Evolutionary conservation across 495 filamentous ascomycete species (phyloP).

Genomic region (Penicillium atrosanguineum): DNA sequence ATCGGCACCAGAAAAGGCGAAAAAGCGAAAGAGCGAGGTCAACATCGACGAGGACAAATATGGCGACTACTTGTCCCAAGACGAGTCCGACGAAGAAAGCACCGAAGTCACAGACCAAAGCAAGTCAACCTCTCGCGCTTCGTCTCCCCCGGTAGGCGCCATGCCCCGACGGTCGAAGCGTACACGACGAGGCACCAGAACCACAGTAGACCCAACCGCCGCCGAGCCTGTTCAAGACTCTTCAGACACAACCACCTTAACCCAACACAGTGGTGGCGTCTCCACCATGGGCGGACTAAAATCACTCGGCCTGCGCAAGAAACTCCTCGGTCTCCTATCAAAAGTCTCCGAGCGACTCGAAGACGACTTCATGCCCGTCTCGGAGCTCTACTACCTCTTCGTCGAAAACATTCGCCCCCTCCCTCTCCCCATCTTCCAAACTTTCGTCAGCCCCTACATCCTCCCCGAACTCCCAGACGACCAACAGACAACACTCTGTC

Average conservation of each 20-base stretch:
- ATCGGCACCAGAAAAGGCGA: conserved; percentile 21
- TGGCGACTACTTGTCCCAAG: conserved; percentile 52
- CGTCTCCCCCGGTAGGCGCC: conserved; percentile 6
- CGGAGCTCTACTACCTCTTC: conserved; percentile 66
- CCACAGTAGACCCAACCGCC: conserved; percentile 17
- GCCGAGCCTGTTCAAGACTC: conserved; percentile 1
- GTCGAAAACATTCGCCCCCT: conserved; percentile 63
- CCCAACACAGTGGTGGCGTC: conserved; percentile 22
- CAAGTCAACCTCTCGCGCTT: conserved; percentile 13
- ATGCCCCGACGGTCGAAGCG: conserved; percentile 29
- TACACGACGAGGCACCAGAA: conserved; percentile 30
- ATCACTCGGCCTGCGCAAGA: conserved; percentile 61
- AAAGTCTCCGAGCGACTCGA: conserved; percentile 44
- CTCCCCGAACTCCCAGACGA: conserved; percentile 46
- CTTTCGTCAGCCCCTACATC: conserved; percentile 58
- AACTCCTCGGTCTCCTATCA: conserved; percentile 56
- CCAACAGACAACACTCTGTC: conserved; percentile 60
- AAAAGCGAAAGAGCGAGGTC: conserved; percentile 47
- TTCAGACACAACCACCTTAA: not conserved
- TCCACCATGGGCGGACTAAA: conserved; percentile 50
- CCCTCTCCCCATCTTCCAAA: conserved; percentile 66
- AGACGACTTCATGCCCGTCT: conserved; percentile 44
- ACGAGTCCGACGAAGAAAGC: conserved; percentile 45
- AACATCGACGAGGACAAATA: conserved; percentile 58
- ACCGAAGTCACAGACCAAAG: conserved; percentile 6